phyloP scores from a whole-genome alignment of 768 basidiomycete species.

The Agaricus subrufescens region DNA sequence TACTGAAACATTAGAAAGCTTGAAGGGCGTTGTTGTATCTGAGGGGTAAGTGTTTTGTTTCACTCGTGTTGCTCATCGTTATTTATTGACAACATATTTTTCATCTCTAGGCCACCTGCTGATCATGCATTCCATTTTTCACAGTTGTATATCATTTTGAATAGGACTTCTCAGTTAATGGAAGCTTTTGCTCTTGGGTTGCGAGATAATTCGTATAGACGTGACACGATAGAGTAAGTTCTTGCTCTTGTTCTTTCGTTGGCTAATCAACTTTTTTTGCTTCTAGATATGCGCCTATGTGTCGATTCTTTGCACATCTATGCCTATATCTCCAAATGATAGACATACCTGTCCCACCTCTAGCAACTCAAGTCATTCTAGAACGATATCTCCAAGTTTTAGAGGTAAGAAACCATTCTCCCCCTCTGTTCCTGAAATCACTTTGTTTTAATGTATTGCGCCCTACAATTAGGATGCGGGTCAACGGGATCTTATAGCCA shows the following conservation, averaged over 20 bases:
- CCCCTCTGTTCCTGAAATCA: background rate
- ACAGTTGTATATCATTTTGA: conserved; percentile 74
- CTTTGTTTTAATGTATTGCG: background rate
- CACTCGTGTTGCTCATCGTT: background rate
- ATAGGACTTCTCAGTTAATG: conserved; percentile 63
- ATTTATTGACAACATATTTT: background rate
- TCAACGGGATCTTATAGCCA: conserved; percentile 81
- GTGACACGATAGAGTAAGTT: conserved; percentile 52
- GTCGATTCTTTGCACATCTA: conserved; percentile 91
- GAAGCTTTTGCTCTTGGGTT: conserved; percentile 62
- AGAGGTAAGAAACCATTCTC: conserved; percentile 45
- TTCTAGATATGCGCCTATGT: conserved; percentile 28
- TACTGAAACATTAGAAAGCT: conserved; percentile 44
- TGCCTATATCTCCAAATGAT: conserved; percentile 87
- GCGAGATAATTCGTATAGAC: conserved; percentile 42
- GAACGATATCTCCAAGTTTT: conserved; percentile 87
- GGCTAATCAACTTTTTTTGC: background rate
- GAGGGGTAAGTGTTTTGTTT: conserved; percentile 47
- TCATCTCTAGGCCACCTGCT: conserved; percentile 43
- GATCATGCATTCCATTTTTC: conserved; percentile 80
- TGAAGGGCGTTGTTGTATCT: conserved; percentile 53
- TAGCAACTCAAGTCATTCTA: conserved; percentile 75
- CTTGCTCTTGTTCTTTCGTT: background rate
- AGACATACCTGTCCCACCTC: conserved; percentile 64
- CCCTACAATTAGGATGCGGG: conserved; percentile 53